Base-by-base conservation (phyloP, 352 stramenopile species). In the Globisporangium echinulatum region DNA sequence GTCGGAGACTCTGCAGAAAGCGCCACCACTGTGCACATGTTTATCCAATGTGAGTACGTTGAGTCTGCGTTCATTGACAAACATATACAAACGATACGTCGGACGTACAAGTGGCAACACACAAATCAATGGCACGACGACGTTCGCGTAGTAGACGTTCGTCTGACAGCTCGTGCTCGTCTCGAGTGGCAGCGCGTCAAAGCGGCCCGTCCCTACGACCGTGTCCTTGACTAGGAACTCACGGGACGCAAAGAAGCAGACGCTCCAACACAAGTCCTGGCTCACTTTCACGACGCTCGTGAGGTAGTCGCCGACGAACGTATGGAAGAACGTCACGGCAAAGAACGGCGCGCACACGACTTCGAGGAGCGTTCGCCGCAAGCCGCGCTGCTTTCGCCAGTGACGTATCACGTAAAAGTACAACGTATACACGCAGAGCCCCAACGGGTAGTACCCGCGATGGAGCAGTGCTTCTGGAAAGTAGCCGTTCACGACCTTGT, bases 1-100 rank as follows among this genome's bases (percentile, higher is more conserved):
- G 82, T 38, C 96, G 85, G 15, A 99, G 70, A 69, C 93, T 99
- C 81, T 99, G 96, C 53, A 98, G 90, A 70, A 99, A 98, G 37
- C 96, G 88, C 71, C 97, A 96, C 88, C 95, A 98, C 53, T 75
- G 39, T 11, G 53, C 4, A 44, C 7, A 44, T 7, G 11, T 44
- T 44, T 14, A 49, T 7, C 60, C 48, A 55, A 7, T 46, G 53
- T 43, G 38, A 61, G 2, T 2, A 50, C 38, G 14, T 46, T 42
- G 10, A 11, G 37, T 17, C 6, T 33, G 3, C 36, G 7, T 43
- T 40, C 58, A 54, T 13, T 11, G 3, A 44, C 7, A 19, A 1
- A 19, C 46, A 58, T 4, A 47, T 19, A 43, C 19, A 25, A 49
- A 10, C 5, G 14, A 33, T 3, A 17, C 11, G 38, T n/a, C 4